Conservation (phyloP, 208 protist species). For the Endotrypanum monterogeii region DNA sequence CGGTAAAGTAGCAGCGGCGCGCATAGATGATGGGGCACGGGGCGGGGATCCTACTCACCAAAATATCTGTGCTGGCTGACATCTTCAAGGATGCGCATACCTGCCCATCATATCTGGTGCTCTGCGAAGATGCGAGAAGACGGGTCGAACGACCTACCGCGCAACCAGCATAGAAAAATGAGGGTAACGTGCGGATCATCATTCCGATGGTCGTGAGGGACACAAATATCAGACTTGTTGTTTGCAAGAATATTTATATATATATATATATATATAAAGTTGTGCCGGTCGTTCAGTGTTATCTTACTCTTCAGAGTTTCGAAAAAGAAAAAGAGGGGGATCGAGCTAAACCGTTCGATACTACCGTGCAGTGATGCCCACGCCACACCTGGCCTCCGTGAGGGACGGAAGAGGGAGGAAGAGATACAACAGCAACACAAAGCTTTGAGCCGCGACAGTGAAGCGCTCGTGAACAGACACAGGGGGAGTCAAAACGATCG, state of each 20-base stretch:
- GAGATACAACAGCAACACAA: too few relatives aligned
- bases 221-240: too few relatives aligned
- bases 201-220: neutral
- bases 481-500: too few relatives aligned
- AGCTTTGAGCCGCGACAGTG: too few relatives aligned
- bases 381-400: too few relatives aligned
- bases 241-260: too few relatives aligned
- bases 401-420: too few relatives aligned
- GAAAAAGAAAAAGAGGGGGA: neutral
- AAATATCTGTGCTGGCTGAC: neutral
- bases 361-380: too few relatives aligned
- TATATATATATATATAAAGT: neutral
- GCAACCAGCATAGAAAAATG: neutral
- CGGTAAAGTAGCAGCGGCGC: constrained; percentile 9
- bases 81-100: neutral
- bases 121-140: neutral
- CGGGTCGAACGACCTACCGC: neutral
- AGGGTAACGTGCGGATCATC: constrained; percentile 1
- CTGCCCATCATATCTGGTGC: neutral
- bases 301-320: too few relatives aligned
- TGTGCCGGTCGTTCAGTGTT: too few relatives aligned
- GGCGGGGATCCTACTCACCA: neutral
- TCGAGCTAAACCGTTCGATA: too few relatives aligned
- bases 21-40: neutral
- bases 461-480: too few relatives aligned